A percentile compares a stretch with the other conserved stretches of the same genome.
phyloP scores from a whole-genome alignment of 257 asterid genomes.

The Ilex asprella region DNA sequence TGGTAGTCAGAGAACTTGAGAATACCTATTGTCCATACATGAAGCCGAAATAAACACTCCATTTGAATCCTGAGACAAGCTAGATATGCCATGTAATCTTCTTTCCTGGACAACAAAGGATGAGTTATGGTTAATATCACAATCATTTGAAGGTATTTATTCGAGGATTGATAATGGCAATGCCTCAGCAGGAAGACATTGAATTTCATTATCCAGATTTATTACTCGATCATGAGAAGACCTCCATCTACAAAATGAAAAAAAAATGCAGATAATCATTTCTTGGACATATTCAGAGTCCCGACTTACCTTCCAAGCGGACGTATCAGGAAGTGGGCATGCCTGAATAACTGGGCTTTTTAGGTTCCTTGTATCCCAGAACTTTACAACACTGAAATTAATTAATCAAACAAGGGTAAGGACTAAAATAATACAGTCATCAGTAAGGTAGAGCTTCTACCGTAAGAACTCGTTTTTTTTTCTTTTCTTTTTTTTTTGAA shows the following conservation, averaged over 20 bases:
- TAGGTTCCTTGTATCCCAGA: slow-evolving; percentile 86
- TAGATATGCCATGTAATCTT: slow-evolving; percentile 70
- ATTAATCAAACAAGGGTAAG: slow-evolving; percentile 5
- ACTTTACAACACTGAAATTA: slow-evolving; percentile 54
- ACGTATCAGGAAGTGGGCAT: slow-evolving; percentile 45
- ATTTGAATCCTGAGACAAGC: slow-evolving; percentile 82
- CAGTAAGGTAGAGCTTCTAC: neutral
- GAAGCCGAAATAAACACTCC: slow-evolving; percentile 84
- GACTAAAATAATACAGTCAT: neutral
- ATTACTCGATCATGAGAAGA: neutral
- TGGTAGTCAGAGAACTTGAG: neutral
- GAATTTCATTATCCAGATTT: neutral
- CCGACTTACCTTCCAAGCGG: slow-evolving; percentile 43
- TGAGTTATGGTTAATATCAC: neutral
- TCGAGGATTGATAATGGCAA: too few species aligned
- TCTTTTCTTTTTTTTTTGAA: too few species aligned
- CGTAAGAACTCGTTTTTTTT: neutral
- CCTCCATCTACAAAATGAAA: slow-evolving; percentile 1
- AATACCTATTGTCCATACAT: slow-evolving; percentile 91
- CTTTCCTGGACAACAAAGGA: slow-evolving; percentile 44
- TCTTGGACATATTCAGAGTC: neutral
- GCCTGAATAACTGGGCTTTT: slow-evolving; percentile 66
- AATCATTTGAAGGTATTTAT: neutral
- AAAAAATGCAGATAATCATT: neutral
- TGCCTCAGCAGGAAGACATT: neutral